These are phyloP conservation scores for Talaromyces sp. DNA, from an alignment of 2,329 filamentous ascomycete genomes.

Conservation along the genomic window DNA sequence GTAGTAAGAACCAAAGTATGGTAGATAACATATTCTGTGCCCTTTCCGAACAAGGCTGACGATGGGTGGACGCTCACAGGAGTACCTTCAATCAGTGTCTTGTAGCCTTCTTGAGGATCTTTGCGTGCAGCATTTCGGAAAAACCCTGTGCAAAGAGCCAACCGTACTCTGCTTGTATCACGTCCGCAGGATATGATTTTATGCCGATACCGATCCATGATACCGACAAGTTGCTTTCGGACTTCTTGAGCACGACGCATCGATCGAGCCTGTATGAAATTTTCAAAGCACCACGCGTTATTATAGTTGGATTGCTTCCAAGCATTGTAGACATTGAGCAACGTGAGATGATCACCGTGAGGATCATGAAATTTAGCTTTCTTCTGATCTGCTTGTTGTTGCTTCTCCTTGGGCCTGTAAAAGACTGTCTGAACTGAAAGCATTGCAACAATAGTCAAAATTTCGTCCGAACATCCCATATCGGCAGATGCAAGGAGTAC, in stretches of 20 bases:
- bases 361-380: constrained; percentile 97
- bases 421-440: constrained; percentile 83
- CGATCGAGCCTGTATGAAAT: constrained; percentile 88
- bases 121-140: constrained; percentile 95
- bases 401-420: constrained; percentile 96
- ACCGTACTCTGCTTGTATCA: constrained; percentile 80
- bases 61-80: constrained; percentile 89
- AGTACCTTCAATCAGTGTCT: constrained; percentile 92
- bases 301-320: constrained; percentile 85
- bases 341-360: constrained; percentile 86
- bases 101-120: constrained; percentile 94
- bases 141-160: constrained; percentile 87
- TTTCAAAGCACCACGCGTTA: constrained; percentile 93
- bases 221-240: constrained; percentile 82
- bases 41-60: constrained; percentile 89
- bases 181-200: constrained; percentile 78
- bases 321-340: constrained; percentile 95
- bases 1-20: constrained; percentile 55
- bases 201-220: constrained; percentile 89
- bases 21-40: constrained; percentile 94
- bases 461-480: constrained; percentile 84
- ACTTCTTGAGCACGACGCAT: constrained; percentile 92
- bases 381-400: constrained; percentile 93
- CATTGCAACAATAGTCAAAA: constrained; percentile 93
- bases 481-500: constrained; percentile 84